A percentile compares a stretch with the other conserved stretches of the same genome.
These are phyloP conservation scores for Sambucus nigra DNA, from an alignment of 129 eudicot species.

Conservation along the genomic window DNA sequence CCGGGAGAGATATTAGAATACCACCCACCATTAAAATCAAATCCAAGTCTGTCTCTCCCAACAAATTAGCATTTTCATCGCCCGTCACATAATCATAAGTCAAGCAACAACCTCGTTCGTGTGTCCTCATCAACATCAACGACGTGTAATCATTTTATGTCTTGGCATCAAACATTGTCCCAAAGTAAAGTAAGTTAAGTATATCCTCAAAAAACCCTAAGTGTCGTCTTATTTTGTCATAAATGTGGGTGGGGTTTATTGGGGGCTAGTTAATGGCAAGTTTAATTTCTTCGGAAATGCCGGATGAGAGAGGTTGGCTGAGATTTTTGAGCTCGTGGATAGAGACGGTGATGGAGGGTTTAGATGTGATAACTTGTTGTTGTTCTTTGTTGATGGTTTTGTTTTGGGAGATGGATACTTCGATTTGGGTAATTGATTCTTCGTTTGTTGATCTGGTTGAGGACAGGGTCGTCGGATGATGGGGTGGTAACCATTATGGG, in stretches of 20 bases:
- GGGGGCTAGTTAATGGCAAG: too few species aligned
- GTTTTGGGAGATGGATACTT: conserved; percentile 50
- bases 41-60: conserved; percentile 78
- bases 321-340: conserved; percentile 91
- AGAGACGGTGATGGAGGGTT: conserved; percentile 37
- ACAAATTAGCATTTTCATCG: conserved; percentile 59
- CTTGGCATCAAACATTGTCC: conserved; percentile 69
- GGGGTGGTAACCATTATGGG: conserved; percentile 44
- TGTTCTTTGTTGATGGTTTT: conserved; percentile 70
- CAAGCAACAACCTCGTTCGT: conserved; percentile 85
- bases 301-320: conserved; percentile 43
- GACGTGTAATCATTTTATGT: conserved; percentile 42
- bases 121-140: conserved; percentile 60
- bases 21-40: conserved; percentile 52
- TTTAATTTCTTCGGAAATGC: conserved; percentile 56
- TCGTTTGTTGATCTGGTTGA: conserved; percentile 73
- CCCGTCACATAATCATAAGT: conserved; percentile 84
- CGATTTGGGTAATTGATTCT: conserved; percentile 72
- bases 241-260: neutral
- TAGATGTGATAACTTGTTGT: conserved; percentile 48
- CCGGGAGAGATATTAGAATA: conserved; percentile 54
- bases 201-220: conserved; percentile 49
- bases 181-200: conserved; percentile 62
- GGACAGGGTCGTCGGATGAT: conserved; percentile 73
- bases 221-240: too few species aligned